These are phyloP conservation scores for Exophiala sp. DNA, from an alignment of 2,329 filamentous ascomycete species.

Conservation along the genomic window DNA sequence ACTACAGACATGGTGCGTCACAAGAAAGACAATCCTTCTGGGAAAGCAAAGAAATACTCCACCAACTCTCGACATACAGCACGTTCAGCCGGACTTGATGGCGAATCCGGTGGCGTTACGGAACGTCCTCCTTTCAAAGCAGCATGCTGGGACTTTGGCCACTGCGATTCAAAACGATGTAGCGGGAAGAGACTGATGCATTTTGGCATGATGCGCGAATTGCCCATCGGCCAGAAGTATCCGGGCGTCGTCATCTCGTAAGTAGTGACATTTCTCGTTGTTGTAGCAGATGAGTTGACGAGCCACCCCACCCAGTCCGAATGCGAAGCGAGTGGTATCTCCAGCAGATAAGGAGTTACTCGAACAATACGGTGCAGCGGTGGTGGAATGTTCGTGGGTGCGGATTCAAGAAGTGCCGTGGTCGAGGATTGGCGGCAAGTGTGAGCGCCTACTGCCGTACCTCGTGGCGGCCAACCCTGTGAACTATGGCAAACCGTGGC, in stretches of 20 bases:
- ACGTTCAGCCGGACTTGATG: conserved; percentile 44
- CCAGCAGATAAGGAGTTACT: conserved; percentile 78
- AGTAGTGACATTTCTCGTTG: conserved; percentile 24
- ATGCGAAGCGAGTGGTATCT: conserved; percentile 80
- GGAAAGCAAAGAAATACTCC: conserved; percentile 68
- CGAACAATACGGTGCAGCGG: conserved; percentile 85
- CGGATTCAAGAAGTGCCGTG: conserved; percentile 88
- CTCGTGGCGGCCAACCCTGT: conserved; percentile 94
- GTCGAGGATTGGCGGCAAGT: conserved; percentile 85
- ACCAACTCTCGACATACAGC: conserved; percentile 57
- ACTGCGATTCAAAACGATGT: conserved; percentile 95
- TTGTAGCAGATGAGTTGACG: background rate
- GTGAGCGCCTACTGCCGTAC: conserved; percentile 86
- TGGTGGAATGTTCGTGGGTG: conserved; percentile 97
- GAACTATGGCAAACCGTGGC: conserved; percentile 95
- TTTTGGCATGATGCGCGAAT: conserved; percentile 86
- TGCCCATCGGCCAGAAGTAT: conserved; percentile 88
- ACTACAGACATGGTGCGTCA: conserved; percentile 73
- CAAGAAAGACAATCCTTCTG: conserved; percentile 79
- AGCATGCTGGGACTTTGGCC: conserved; percentile 95
- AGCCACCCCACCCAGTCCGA: conserved; percentile 53
- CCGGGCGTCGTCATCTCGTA: conserved; percentile 84
- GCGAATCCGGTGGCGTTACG: conserved; percentile 37
- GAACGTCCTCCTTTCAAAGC: conserved; percentile 68
- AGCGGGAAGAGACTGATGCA: conserved; percentile 93